phyloP scores from a whole-genome alignment of 1,284 basidiomycete species.

The Cryptococcus sp. region DNA sequence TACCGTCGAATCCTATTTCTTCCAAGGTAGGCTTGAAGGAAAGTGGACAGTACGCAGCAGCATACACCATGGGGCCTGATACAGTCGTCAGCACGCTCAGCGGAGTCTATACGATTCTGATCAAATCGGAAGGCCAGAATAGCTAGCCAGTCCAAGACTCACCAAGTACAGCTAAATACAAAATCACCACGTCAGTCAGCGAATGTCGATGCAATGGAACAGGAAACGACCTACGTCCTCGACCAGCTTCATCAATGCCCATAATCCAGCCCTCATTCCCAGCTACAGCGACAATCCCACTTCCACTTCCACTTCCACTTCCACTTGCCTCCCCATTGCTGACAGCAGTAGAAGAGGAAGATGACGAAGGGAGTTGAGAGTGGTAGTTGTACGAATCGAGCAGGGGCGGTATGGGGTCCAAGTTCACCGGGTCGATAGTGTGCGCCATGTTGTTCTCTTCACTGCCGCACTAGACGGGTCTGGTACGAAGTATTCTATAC shows the following conservation, averaged over 20 bases:
- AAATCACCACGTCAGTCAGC: conserved; percentile 7
- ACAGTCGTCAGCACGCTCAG: not conserved
- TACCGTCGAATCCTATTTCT: conserved; percentile 80
- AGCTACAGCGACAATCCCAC: conserved; percentile 42
- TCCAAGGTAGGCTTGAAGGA: conserved; percentile 75
- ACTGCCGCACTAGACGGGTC: not conserved
- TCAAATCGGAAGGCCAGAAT: not conserved
- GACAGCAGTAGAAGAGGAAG: no score
- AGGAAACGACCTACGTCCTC: conserved; percentile 63
- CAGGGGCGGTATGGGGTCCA: conserved; percentile 62
- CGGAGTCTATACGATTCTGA: not conserved
- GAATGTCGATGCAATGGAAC: not conserved
- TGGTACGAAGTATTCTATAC: no score
- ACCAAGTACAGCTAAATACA: conserved; percentile 67
- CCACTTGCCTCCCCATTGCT: no score
- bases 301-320: not conserved
- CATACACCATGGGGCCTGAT: conserved; percentile 83
- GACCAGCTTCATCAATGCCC: conserved; percentile 94
- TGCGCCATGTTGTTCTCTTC: conserved; percentile 3
- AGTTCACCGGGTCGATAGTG: conserved; percentile 52
- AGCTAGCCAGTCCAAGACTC: conserved; percentile 9
- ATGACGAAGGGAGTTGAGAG: conserved; percentile 66
- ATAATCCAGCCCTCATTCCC: conserved; percentile 69
- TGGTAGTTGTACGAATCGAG: conserved; percentile 79
- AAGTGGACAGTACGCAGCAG: conserved; percentile 86